phyloP scores from a whole-genome alignment of 495 filamentous ascomycete genomes.

The Cryomyces minteri region DNA sequence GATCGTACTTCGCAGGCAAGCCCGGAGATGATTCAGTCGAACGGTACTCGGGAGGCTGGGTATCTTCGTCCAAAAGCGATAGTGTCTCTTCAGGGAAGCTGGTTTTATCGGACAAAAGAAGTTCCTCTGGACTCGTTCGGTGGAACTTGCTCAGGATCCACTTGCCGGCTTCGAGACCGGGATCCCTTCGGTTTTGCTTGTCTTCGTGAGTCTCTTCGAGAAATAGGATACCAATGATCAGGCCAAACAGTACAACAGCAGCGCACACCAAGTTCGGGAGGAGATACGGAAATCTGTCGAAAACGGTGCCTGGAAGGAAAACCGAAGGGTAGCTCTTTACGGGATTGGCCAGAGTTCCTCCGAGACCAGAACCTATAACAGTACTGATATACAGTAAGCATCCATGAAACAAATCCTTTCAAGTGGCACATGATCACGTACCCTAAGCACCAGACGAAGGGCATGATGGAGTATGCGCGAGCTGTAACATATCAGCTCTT shows the following conservation, averaged over 20 bases:
- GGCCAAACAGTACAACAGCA: conserved; percentile 52
- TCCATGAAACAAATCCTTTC: background rate
- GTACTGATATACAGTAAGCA: conserved; percentile 23
- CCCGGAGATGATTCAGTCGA: conserved; percentile 35
- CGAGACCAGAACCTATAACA: conserved; percentile 79
- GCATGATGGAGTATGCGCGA: conserved; percentile 91
- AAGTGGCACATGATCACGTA: conserved; percentile 18
- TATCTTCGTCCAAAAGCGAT: conserved; percentile 29
- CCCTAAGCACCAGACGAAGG: conserved; percentile 93
- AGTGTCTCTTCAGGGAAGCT: conserved; percentile 22
- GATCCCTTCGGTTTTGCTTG: conserved; percentile 57
- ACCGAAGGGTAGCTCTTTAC: conserved; percentile 60
- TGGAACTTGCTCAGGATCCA: conserved; percentile 40
- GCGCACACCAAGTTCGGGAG: conserved; percentile 89
- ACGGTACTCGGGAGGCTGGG: conserved; percentile 36
- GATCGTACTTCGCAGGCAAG: background rate
- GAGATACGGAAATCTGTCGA: conserved; percentile 76
- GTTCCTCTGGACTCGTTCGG: conserved; percentile 9
- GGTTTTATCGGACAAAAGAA: conserved; percentile 13
- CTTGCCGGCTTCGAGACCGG: conserved; percentile 56
- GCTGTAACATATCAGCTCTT: conserved; percentile 24
- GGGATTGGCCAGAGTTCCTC: conserved; percentile 75
- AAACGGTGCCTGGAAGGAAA: conserved; percentile 56
- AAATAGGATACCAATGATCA: conserved; percentile 72
- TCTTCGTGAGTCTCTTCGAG: conserved; percentile 88